Conservation (phyloP, 1,284 basidiomycete genomes). For the Cutaneotrichosporon sp. region DNA sequence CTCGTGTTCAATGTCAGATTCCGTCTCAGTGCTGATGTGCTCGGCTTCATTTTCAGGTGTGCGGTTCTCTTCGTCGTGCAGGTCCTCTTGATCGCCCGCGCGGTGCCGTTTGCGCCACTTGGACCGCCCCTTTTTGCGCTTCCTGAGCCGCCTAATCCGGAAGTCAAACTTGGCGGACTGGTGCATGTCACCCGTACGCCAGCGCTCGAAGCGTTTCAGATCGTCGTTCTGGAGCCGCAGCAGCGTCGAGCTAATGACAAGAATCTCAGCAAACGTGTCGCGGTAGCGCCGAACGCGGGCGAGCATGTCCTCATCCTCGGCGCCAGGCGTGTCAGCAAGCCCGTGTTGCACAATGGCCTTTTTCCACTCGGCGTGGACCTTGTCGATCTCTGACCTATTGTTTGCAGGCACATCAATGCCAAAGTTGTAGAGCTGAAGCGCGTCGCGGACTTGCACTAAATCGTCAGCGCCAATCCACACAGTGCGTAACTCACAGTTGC, state of each 20-base stretch:
- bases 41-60: neutral
- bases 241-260: slow-evolving; percentile 42
- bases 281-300: slow-evolving; percentile 36
- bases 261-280: slow-evolving; percentile 44
- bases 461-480: neutral
- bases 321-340: neutral
- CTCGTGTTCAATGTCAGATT: neutral
- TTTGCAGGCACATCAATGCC: slow-evolving; percentile 2
- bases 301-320: slow-evolving; percentile 26
- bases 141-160: neutral
- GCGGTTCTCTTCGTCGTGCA: neutral
- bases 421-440: slow-evolving; percentile 16
- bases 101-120: neutral
- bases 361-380: neutral
- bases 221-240: slow-evolving; percentile 45
- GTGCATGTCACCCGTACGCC: slow-evolving; percentile 13
- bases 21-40: neutral
- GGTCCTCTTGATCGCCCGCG: too few relatives aligned
- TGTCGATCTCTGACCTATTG: neutral
- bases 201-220: slow-evolving; percentile 40
- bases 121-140: neutral
- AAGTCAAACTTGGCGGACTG: neutral
- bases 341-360: neutral
- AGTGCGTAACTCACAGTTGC: slow-evolving; percentile 30
- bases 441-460: slow-evolving; percentile 38